These are phyloP conservation scores for Samsoniella hepiali DNA, from an alignment of 2,329 filamentous ascomycete species.

Conservation along the genomic window DNA sequence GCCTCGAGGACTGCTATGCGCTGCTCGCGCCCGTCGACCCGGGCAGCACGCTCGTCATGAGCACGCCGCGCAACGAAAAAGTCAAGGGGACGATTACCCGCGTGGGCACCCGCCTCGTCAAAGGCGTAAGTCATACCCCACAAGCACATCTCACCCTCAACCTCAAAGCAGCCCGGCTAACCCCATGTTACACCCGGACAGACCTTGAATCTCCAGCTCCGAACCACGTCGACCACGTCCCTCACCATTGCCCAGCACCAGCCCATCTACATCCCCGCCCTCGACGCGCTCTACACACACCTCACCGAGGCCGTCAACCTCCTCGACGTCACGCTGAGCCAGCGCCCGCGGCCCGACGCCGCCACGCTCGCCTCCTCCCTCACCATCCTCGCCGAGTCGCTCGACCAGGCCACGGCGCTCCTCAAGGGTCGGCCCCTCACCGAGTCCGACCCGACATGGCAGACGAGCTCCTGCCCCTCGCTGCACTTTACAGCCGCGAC, in stretches of 20 bases:
- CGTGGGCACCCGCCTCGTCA: slow-evolving; percentile 85
- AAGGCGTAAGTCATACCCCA: slow-evolving; percentile 61
- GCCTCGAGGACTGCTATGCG: slow-evolving; percentile 83
- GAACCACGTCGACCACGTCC: slow-evolving; percentile 57
- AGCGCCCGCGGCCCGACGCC: slow-evolving; percentile 42
- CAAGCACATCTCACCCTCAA: slow-evolving; percentile 6
- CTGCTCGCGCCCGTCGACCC: slow-evolving; percentile 81
- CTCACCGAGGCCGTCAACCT: slow-evolving; percentile 83
- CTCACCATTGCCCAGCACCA: slow-evolving; percentile 47
- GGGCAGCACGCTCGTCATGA: slow-evolving; percentile 85
- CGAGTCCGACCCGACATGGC: slow-evolving; percentile 42
- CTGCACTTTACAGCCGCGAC: slow-evolving; percentile 42
- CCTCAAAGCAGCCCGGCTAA: slow-evolving; percentile 6
- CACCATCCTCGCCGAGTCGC: slow-evolving; percentile 51
- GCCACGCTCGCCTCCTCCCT: slow-evolving; percentile 55
- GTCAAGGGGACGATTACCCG: slow-evolving; percentile 92
- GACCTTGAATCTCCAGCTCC: slow-evolving; percentile 75
- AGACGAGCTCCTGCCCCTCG: slow-evolving; percentile 41
- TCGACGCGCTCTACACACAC: slow-evolving; percentile 69
- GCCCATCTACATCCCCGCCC: slow-evolving; percentile 61
- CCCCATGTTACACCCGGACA: slow-evolving; percentile 30
- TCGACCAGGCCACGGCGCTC: slow-evolving; percentile 49
- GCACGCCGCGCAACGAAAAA: slow-evolving; percentile 79
- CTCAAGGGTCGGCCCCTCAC: slow-evolving; percentile 52
- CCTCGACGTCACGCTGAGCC: slow-evolving; percentile 68